Conservation (phyloP, 805 yeast genomes). For the Wickerhamiella australiensis region DNA sequence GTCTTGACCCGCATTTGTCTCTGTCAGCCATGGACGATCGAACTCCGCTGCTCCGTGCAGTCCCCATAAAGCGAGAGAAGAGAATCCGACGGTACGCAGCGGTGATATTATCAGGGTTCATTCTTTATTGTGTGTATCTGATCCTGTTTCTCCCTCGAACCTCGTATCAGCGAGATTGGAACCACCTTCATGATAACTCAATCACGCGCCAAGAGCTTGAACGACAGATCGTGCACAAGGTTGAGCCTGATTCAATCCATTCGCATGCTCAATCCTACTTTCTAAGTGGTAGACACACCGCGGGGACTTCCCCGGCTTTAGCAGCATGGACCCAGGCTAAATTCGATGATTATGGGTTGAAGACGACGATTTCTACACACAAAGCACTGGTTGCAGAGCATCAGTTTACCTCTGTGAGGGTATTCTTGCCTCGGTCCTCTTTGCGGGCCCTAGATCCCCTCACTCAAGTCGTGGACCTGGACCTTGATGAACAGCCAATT, state of each 20-base stretch:
- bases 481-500: slow-evolving; percentile 41
- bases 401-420: slow-evolving; percentile 38
- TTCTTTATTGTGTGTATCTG: slow-evolving; percentile 19
- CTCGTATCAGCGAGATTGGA: slow-evolving; percentile 23
- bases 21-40: slow-evolving; percentile 8
- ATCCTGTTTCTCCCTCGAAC: slow-evolving; percentile 24
- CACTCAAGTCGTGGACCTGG: slow-evolving; percentile 40
- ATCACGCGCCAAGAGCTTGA: slow-evolving; percentile 17
- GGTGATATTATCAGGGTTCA: slow-evolving; percentile 17
- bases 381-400: slow-evolving; percentile 55
- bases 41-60: slow-evolving; percentile 13
- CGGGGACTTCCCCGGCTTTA: slow-evolving; percentile 29
- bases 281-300: slow-evolving; percentile 26
- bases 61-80: neutral
- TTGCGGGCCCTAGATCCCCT: too few relatives aligned
- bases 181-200: slow-evolving; percentile 18
- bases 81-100: slow-evolving; percentile 22
- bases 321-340: slow-evolving; percentile 46
- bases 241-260: slow-evolving; percentile 14
- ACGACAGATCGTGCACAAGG: slow-evolving; percentile 13
- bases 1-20: neutral
- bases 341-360: slow-evolving; percentile 50
- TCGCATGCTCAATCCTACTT: slow-evolving; percentile 19
- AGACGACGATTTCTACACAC: slow-evolving; percentile 41
- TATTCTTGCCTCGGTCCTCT: slow-evolving; percentile 29